These are phyloP conservation scores for Apiospora kogelbergensis DNA, from an alignment of 2,329 filamentous ascomycete species.

Conservation along the genomic window DNA sequence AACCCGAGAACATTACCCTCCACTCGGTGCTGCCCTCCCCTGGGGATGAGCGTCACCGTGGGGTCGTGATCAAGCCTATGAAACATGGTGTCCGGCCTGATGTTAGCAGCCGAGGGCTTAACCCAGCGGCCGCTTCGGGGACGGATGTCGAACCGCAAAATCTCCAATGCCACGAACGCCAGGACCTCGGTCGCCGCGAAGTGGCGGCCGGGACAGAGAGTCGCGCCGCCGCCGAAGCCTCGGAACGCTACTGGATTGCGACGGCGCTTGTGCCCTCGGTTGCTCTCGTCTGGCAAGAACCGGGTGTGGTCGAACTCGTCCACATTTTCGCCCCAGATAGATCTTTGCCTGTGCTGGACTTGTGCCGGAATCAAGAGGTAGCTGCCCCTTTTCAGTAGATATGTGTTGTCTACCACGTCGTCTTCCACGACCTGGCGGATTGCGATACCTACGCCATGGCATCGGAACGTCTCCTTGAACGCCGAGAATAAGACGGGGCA, in stretches of 20 bases:
- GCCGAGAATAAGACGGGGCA: neutral
- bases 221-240: slow-evolving; percentile 17
- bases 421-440: neutral
- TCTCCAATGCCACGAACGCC: slow-evolving; percentile 13
- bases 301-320: neutral
- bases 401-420: neutral
- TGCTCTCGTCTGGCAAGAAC: neutral
- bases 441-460: neutral
- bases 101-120: neutral
- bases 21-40: neutral
- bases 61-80: neutral
- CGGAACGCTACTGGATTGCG: slow-evolving; percentile 17
- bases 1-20: neutral
- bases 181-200: slow-evolving; percentile 17
- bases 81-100: neutral
- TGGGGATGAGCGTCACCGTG: neutral
- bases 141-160: slow-evolving; percentile 9
- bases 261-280: neutral
- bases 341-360: neutral
- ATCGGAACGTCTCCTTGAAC: neutral
- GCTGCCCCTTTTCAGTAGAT: neutral
- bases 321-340: neutral
- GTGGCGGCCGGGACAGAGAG: slow-evolving; percentile 18
- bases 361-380: neutral
- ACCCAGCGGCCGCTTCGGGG: neutral